Percentiles rank a stretch among this genome's conserved stretches.
Conservation (phyloP, 75 land plant genomes). For the Pinus albicaulis region DNA sequence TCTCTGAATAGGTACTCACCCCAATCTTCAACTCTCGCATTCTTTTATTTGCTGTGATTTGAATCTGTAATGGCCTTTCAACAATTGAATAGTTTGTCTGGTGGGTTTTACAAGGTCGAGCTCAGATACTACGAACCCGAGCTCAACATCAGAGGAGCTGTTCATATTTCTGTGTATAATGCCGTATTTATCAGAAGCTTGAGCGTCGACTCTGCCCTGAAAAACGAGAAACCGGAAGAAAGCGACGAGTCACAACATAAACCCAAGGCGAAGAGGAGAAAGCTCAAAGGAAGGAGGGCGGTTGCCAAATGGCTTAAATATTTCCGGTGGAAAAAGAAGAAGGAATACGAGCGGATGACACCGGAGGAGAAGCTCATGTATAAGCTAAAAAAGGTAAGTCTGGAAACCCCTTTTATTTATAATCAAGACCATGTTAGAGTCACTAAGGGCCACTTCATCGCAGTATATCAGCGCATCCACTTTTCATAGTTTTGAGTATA, state of each 20-base stretch:
- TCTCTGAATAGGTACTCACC: neutral
- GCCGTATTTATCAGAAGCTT: neutral
- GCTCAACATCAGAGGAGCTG: neutral
- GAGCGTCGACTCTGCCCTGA: neutral
- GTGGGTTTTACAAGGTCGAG: slow-evolving; percentile 8
- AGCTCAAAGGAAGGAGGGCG: slow-evolving; percentile 63
- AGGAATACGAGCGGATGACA: slow-evolving; percentile 69
- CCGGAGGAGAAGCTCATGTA: slow-evolving; percentile 52
- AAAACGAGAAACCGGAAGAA: slow-evolving; percentile 2
- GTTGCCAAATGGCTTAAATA: slow-evolving; percentile 65
- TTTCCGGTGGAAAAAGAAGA: slow-evolving; percentile 71
- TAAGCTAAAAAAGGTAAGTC: slow-evolving; percentile 50
- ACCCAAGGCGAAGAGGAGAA: slow-evolving; percentile 43
- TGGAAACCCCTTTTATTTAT: neutral
- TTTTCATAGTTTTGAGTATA: no score
- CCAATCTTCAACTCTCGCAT: neutral
- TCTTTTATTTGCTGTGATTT: neutral
- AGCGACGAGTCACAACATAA: neutral
- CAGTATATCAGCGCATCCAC: no score
- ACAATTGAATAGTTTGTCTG: slow-evolving; percentile 10
- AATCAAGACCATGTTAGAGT: no score
- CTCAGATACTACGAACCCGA: neutral
- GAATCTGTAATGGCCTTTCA: neutral
- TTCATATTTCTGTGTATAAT: neutral
- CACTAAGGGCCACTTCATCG: no score